These are phyloP conservation scores for Trichoderma hamatum DNA, from an alignment of 2,329 filamentous ascomycete genomes.

Conservation along the genomic window DNA sequence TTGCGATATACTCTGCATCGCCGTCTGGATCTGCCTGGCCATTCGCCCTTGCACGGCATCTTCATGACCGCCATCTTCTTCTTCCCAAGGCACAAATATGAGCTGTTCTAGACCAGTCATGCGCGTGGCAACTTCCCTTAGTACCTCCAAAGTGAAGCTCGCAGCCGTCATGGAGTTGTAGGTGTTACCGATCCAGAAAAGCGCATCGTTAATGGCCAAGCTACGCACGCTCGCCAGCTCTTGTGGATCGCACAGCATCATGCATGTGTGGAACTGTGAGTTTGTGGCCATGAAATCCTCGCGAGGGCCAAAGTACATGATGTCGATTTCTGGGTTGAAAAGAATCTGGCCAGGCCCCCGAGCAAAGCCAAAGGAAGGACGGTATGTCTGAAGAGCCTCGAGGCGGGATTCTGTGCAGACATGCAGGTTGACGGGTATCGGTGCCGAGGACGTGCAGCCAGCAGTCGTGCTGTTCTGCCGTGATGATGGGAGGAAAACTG, in stretches of 20 bases:
- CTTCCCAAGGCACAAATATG: slow-evolving; percentile 48
- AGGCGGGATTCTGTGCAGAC: slow-evolving; percentile 50
- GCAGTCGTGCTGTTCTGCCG: slow-evolving; percentile 17
- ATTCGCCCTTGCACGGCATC: slow-evolving; percentile 41
- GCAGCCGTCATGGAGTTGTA: slow-evolving; percentile 46
- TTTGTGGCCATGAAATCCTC: slow-evolving; percentile 50
- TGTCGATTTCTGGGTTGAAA: slow-evolving; percentile 47
- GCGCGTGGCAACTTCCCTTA: slow-evolving; percentile 43
- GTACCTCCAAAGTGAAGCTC: slow-evolving; percentile 45
- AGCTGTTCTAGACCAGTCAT: slow-evolving; percentile 48
- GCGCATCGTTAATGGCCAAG: slow-evolving; percentile 50
- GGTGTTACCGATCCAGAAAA: slow-evolving; percentile 45
- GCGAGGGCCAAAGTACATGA: slow-evolving; percentile 53
- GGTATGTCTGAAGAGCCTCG: slow-evolving; percentile 48
- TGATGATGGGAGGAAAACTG: not conserved
- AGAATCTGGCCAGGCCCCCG: slow-evolving; percentile 46
- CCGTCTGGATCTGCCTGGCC: slow-evolving; percentile 43
- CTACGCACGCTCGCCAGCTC: slow-evolving; percentile 48
- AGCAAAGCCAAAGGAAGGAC: slow-evolving; percentile 47
- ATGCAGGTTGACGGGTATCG: slow-evolving; percentile 50
- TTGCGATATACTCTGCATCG: slow-evolving; percentile 40
- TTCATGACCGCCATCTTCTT: slow-evolving; percentile 39
- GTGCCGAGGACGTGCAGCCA: slow-evolving; percentile 48
- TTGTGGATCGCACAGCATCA: slow-evolving; percentile 46
- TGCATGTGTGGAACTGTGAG: slow-evolving; percentile 49